Base-by-base conservation (phyloP, 768 basidiomycete species). In the Auricularia heimuer region DNA sequence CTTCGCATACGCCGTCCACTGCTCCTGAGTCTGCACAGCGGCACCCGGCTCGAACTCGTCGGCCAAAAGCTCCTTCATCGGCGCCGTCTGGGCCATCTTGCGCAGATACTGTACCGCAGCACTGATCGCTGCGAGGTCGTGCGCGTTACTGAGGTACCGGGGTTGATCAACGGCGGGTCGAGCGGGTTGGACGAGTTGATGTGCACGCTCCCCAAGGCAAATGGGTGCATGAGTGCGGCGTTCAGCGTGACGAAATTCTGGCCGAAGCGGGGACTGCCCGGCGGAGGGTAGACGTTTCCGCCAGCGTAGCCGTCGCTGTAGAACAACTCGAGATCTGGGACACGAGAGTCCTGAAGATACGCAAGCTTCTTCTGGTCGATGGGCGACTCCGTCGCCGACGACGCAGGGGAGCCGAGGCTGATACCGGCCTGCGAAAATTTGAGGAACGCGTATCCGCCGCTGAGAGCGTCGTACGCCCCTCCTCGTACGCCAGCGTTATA, bases 61-160 rank as follows among this genome's bases (percentile, higher is more conserved):
- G 72, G 79, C 74, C 65, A 86, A 71, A 7, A 76, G 72, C 4
- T 71, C 68, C 62, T 72, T 79, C 3, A 90, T 74, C 0, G 88
- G 87, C 1, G 78, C 73, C 1, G 83, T 80, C 10, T 76, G 68
- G 0, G 80, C 84, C 45, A 89, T 70, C 65, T 70, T 79, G 35
- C 87, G 80, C n/a, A 82, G 85, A 62, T 88, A 78, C 71, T 85
- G 85, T 64, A 86, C 73, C 36, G 83, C 86, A 72, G 85, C 80
- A 51, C 85, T 80, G 65, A 86, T 71, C 39, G 83, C 73, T 10
- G 72, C 69, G 39, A 79, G 64, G 71, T 86, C 83, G 77, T 64
- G 29, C 18, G 34, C 39, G 36, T 60, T 14, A 10, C 65, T 66
- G 29, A 75, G 75, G 74, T 81, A 81, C 62, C 76, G 75, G 3